These are phyloP conservation scores for Leptomonas pyrrhocoris DNA, from an alignment of 208 protist species.

Conservation along the genomic window DNA sequence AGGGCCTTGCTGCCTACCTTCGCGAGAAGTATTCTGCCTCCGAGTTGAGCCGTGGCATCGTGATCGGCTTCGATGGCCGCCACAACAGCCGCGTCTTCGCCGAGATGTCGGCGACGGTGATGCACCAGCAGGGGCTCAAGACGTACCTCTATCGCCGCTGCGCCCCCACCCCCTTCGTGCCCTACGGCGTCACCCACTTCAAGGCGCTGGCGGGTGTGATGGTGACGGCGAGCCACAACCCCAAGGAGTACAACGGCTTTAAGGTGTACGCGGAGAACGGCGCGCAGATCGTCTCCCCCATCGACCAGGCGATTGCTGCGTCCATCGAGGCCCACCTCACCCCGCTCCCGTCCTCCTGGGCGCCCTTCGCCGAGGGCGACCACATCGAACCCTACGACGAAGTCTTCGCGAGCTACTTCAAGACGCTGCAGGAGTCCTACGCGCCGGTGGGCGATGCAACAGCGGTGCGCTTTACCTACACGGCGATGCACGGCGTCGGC, in stretches of 20 bases:
- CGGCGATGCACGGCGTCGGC: conserved; percentile 96
- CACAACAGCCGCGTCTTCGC: conserved; percentile 93
- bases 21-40: conserved; percentile 38
- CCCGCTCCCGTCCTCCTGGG: conserved; percentile 76
- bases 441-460: conserved; percentile 22
- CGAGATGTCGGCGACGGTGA: conserved; percentile 83
- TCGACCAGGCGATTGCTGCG: conserved; percentile 92
- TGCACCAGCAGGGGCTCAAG: conserved; percentile 73
- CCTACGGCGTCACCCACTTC: conserved; percentile 68
- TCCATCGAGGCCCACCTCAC: conserved; percentile 89
- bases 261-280: conserved; percentile 98
- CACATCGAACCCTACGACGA: conserved; percentile 64
- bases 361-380: conserved; percentile 34
- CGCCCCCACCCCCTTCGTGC: conserved; percentile 94
- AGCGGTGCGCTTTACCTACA: conserved; percentile 65
- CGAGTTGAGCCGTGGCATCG: conserved; percentile 67
- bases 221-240: conserved; percentile 99
- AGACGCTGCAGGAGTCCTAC: conserved; percentile 47
- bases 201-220: conserved; percentile 92
- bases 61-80: conserved; percentile 96
- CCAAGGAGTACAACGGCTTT: conserved; percentile 99
- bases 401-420: conserved; percentile 70
- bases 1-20: conserved; percentile 82
- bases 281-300: conserved; percentile 95
- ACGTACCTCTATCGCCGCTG: conserved; percentile 88